Conservation (phyloP, 2,329 filamentous ascomycete species). For the Esteya vermicola region DNA sequence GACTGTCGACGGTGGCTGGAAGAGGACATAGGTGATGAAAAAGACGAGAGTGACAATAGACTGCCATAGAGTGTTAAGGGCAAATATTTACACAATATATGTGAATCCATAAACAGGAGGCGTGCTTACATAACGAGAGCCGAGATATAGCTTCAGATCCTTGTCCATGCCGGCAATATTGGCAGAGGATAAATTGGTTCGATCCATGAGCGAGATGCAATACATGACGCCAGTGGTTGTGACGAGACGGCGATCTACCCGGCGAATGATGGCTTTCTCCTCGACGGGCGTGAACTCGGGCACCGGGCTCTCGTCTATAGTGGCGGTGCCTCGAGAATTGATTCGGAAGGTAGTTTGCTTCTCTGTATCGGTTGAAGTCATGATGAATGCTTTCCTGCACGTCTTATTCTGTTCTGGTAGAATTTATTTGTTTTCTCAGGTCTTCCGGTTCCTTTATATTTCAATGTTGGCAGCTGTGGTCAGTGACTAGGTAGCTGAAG, state of each 20-base stretch:
- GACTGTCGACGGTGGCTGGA: constrained; percentile 58
- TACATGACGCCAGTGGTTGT: constrained; percentile 52
- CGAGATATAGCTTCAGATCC: constrained; percentile 28
- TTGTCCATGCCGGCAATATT: constrained; percentile 51
- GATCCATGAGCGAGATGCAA: constrained; percentile 64
- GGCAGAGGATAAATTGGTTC: constrained; percentile 61
- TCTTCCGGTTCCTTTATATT: too few relatives aligned
- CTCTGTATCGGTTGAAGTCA: not conserved
- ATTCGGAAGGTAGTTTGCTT: not conserved
- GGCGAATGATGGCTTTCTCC: constrained; percentile 52
- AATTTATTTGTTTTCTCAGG: too few relatives aligned
- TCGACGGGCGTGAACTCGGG: constrained; percentile 42
- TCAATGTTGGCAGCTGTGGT: too few relatives aligned
- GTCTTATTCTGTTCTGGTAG: too few relatives aligned
- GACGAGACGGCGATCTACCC: constrained; percentile 53
- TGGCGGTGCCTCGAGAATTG: not conserved
- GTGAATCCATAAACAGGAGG: too few relatives aligned
- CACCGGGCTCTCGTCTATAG: not conserved
- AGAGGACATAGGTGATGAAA: constrained; percentile 58
- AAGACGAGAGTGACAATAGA: constrained; percentile 59
- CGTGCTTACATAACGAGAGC: constrained; percentile 31
- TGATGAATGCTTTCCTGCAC: too few relatives aligned
- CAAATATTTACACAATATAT: too few relatives aligned
- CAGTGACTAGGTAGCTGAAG: too few relatives aligned
- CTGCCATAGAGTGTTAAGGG: constrained; percentile 13